Base-by-base conservation (phyloP, 495 filamentous ascomycete genomes). In the Penicillium verhagenii region DNA sequence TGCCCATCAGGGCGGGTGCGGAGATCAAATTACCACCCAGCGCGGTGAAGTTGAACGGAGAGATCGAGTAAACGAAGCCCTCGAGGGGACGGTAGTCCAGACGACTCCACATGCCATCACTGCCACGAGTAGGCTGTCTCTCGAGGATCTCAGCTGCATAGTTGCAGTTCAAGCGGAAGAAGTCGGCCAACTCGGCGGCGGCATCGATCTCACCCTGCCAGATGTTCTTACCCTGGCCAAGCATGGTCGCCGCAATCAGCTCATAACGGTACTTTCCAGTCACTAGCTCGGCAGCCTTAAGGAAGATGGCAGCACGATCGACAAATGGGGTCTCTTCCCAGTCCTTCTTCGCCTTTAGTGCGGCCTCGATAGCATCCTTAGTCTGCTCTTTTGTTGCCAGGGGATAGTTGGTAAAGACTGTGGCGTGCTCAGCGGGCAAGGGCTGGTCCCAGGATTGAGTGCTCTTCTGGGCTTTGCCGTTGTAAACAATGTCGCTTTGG, bases 121-220 rank as follows among this genome's bases (percentile, higher is more conserved):
- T 72, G 9, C 72, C 72, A 6, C 69, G 57, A 75, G 73, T 86
- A 72, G 89, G 89, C 69, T 92, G 89, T 61, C 84, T 82, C 48
- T 84, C 83, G 61, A 90, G 85, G 35, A 92, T 68, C 69, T 91
- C 86, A 54, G 89, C 85, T 11, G 88, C 89, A 63, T 82, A 90
- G 57, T 86, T 79, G 53, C 89, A 87, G 68, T 89, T 92, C 72
- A 90, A 91, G 51, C 87, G 81, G 50, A 96, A 77, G 73, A 97
- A 97, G 67, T 97, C 92, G 52, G 84, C 86, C 50, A 96, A 72
- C 71, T 97, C 93, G 1, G 93, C 92, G 2, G 92, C 92, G 19
- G 92, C 86, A 72, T 97, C 93, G 58, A 97, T 96, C 78, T 97
- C 93, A 40, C 89, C 93, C 68, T 97, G 93, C 91, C 92, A 97